Base-by-base conservation (phyloP, 148 eudicot genomes). In the Rheum nobile region DNA sequence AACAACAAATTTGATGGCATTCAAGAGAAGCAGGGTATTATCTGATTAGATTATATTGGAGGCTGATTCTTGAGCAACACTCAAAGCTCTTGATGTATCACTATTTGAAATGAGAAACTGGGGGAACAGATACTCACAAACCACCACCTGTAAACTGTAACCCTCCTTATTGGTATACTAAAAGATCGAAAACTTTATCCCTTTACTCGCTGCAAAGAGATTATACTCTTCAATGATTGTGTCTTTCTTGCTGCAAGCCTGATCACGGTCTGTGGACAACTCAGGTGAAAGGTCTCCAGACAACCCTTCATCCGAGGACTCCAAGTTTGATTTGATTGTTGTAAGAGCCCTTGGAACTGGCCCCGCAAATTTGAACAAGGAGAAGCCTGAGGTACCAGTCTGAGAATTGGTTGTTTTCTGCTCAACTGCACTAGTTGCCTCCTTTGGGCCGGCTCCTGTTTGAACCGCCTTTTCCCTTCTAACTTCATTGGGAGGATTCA, bases 291-390 rank as follows among this genome's bases (percentile, higher is more conserved):
- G 50, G 59, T 77, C 77, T 32, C 78, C 84, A 48, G 34, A 68
- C 76, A 54, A 78, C 32, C 78, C 88, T 77, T 87, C 90, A 75
- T 86, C 81, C n/a, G 83, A 75, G 67, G 85, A 80, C 71, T 74
- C 80, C 13, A 81, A 55, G 75, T 78, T 78, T 16, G 79, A 63
- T 68, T 85, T 77, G 42, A 63, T 75, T 3, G 88, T 82, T 8
- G 92, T 84, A 71, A 85, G 85, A 78, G 90, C 94, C 70, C 84
- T 84, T 28, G 98, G 98, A 65, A 85, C 85, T 22, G 98, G 98
- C 47, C 93, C 95, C 38, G 90, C 91, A 84, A 88, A 89, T 76
- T 91, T 92, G 82, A 95, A 95, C 77, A 95, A 82, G 17, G 98
- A 95, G 84, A 95, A 95, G 39, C 96, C 88, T 3, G 83, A 71